Conservation (phyloP, 129 eudicot species). For the Kitagawia praeruptora region DNA sequence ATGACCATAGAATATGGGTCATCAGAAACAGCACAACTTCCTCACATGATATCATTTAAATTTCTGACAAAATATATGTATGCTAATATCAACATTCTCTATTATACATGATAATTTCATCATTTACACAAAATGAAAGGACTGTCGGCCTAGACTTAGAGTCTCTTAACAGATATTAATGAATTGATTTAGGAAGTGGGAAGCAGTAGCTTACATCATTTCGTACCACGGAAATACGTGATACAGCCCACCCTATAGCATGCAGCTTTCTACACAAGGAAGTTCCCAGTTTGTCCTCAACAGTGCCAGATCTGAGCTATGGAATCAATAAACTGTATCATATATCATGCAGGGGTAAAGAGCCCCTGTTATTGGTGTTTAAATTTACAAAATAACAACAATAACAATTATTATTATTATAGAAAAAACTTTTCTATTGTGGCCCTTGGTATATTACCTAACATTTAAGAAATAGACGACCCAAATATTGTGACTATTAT, state of each 20-base stretch:
- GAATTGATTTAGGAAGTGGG: not conserved
- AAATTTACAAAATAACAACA: too few species aligned
- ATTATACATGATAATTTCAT: not conserved
- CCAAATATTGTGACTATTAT: not conserved
- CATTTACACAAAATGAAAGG: not conserved
- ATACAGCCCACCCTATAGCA: constrained; percentile 64
- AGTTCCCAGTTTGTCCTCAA: constrained; percentile 59
- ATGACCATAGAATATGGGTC: not conserved
- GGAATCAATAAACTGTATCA: constrained; percentile 40
- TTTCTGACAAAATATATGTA: not conserved
- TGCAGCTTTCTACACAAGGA: constrained; percentile 64
- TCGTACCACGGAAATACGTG: constrained; percentile 45
- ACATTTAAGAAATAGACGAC: not conserved
- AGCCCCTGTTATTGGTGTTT: not conserved
- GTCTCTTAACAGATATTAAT: not conserved
- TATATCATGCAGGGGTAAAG: not conserved
- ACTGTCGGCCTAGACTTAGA: not conserved
- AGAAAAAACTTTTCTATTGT: not conserved
- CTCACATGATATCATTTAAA: not conserved
- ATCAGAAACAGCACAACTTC: not conserved
- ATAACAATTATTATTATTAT: too few species aligned
- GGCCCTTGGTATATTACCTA: not conserved
- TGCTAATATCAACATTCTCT: not conserved
- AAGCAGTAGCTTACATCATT: constrained; percentile 48
- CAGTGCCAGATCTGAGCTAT: constrained; percentile 78